Evolutionary conservation across 2,329 filamentous ascomycete species (phyloP).

Genomic region (Escovopsis weberi): DNA sequence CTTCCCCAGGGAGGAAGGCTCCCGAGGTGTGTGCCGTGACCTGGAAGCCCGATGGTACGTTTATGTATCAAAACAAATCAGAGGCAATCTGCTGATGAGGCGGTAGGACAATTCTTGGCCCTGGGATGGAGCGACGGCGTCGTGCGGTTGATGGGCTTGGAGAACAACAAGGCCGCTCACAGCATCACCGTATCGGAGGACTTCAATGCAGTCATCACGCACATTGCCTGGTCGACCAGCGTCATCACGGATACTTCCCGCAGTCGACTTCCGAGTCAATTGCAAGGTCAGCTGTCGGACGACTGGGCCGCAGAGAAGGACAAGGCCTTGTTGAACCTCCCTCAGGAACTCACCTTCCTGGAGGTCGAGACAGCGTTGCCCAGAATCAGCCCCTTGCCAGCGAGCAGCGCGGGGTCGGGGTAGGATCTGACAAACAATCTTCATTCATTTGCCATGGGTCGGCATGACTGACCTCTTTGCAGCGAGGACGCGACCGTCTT

Average conservation of each 20-base stretch:
- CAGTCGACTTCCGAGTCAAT: constrained; percentile 3
- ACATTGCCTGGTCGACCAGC: constrained; percentile 39
- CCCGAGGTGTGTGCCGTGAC: constrained; percentile 33
- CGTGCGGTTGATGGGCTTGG: constrained; percentile 61
- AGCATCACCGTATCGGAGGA: constrained; percentile 43
- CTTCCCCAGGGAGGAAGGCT: constrained; percentile 23
- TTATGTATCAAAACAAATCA: not conserved
- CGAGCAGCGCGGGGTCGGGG: constrained; percentile 45
- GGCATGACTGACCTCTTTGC: not conserved
- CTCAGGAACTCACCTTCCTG: constrained; percentile 55
- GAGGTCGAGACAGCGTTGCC: constrained; percentile 66
- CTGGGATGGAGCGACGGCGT: constrained; percentile 73
- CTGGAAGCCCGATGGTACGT: constrained; percentile 54
- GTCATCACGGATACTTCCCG: constrained; percentile 18
- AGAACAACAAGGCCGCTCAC: constrained; percentile 70
- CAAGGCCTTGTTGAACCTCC: constrained; percentile 37
- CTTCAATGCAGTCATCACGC: constrained; percentile 29
- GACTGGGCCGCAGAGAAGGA: constrained; percentile 5
- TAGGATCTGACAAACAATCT: constrained; percentile 22
- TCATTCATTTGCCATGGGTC: not conserved
- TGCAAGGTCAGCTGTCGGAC: constrained; percentile 7
- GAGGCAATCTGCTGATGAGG: not conserved
- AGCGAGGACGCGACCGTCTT: constrained; percentile 47
- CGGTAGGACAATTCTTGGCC: constrained; percentile 54
- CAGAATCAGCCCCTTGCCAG: constrained; percentile 57